phyloP scores from a whole-genome alignment of 2,329 filamentous ascomycete genomes.

The Pseudogymnoascus pannorum region DNA sequence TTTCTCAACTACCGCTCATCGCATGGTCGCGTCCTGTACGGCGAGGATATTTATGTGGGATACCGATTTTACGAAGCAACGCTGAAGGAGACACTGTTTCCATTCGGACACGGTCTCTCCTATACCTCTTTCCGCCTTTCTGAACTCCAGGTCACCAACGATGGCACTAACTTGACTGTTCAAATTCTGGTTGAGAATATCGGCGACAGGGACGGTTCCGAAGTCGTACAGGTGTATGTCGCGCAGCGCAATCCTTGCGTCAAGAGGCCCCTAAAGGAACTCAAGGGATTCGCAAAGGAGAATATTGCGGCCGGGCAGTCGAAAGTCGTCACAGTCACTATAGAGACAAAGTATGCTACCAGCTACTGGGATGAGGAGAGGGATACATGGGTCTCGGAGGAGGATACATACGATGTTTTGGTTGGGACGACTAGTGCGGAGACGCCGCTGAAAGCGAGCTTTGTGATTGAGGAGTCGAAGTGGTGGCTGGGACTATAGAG shows the following conservation, averaged over 20 bases:
- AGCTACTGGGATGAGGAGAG: conserved; percentile 65
- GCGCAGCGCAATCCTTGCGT: conserved; percentile 45
- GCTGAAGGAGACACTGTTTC: conserved; percentile 22
- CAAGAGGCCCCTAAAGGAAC: conserved; percentile 50
- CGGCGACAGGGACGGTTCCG: conserved; percentile 44
- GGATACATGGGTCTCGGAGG: conserved; percentile 58
- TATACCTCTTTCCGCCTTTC: conserved; percentile 61
- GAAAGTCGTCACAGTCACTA: conserved; percentile 47
- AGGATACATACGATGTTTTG: conserved; percentile 56
- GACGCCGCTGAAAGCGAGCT: conserved; percentile 42
- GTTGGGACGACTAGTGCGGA: conserved; percentile 51
- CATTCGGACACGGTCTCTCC: conserved; percentile 61
- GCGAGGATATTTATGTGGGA: conserved; percentile 57
- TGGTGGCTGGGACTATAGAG: conserved; percentile 59
- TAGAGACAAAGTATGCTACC: conserved; percentile 56
- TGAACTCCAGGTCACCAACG: conserved; percentile 33
- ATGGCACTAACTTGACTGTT: conserved; percentile 45
- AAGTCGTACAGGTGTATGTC: conserved; percentile 53
- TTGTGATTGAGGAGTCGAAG: conserved; percentile 52
- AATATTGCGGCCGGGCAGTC: conserved; percentile 52
- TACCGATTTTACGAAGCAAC: conserved; percentile 52
- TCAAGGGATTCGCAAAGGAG: conserved; percentile 61
- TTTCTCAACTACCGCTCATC: conserved; percentile 51
- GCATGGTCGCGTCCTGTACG: conserved; percentile 52
- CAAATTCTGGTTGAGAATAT: conserved; percentile 51